A percentile compares a stretch with the other conserved stretches of the same genome.
Conservation (phyloP, 257 asterid genomes). For the Parsonsia alboflavescens region DNA sequence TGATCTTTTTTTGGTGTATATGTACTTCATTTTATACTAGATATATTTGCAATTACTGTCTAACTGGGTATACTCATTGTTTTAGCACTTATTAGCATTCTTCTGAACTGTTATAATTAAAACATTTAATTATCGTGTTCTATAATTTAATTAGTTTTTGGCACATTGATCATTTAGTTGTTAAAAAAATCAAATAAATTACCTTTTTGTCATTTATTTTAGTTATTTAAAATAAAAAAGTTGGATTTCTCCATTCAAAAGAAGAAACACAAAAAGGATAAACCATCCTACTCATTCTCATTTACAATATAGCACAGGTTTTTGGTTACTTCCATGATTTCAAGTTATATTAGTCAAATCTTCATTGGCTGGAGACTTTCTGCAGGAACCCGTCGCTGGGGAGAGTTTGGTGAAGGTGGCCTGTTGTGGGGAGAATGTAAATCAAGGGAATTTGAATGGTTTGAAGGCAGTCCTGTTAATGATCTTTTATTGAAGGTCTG, state of each 20-base stretch:
- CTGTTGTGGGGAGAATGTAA: constrained; percentile 94
- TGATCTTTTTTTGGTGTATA: not conserved
- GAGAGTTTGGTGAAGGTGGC: constrained; percentile 99
- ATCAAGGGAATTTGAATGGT: constrained; percentile 82
- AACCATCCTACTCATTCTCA: not conserved
- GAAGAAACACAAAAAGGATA: not conserved
- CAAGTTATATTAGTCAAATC: constrained; percentile 7
- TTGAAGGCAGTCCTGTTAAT: constrained; percentile 58
- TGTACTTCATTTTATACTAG: too few species aligned
- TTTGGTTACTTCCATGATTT: not conserved
- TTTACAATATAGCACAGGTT: not conserved
- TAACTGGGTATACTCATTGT: not conserved
- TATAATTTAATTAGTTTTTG: not conserved
- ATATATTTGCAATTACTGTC: too few species aligned
- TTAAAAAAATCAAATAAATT: not conserved
- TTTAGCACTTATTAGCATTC: not conserved
- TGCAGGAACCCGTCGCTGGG: constrained; percentile 95
- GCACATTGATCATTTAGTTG: not conserved
- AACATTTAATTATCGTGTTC: not conserved
- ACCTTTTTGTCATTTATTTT: not conserved
- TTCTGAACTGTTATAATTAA: not conserved
- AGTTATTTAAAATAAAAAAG: not conserved
- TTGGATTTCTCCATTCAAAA: not conserved
- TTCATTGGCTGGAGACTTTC: constrained; percentile 18
- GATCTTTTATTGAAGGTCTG: constrained; percentile 74